Evolutionary conservation across 2,329 filamentous ascomycete genomes (phyloP), one percentile per base, ranked within the genome.

Genomic region (Trichoderma cornu-damae): DNA sequence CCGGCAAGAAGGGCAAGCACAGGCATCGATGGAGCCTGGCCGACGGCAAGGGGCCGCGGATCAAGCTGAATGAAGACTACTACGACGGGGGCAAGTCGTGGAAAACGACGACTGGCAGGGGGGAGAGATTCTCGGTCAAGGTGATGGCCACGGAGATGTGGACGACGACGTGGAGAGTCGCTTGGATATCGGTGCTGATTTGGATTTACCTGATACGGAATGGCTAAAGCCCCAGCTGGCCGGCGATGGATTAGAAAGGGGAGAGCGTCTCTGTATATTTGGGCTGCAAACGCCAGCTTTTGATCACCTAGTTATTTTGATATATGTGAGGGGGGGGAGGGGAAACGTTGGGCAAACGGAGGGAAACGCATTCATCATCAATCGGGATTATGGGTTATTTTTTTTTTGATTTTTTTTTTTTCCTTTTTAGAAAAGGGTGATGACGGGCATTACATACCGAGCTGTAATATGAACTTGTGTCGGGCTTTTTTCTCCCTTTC

Each of bases 161-260:
- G 71, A 79, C 76, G 7, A 85, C 81, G 43, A 65, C 85, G 16
- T 84, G 81, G 73, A 76, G 81, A 47, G 84, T 91, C 3, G 77
- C 77, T 5, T 83, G 81, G 77, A 80, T 88, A 69, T 83, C 82
- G 18, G 69, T 85, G 43, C 62, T 75, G 12, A 84, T 85, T 69
- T 94, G 88, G 77, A 76, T 77, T 28, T 89, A 84, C 73, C 72
- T 93, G 64, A 77, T 86, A 57, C 83, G 80, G 73, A 78, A 78
- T 66, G 85, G 86, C 61, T 89, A 48, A 59, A 43, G 28, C 3
- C 20, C 26, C 14, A 9, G 14, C 6, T 20, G 20, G 9, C 40
- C 20, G 20, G 5, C 24, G 6, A 16, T 6, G 12, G 20, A 40
- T 26, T 18, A 38, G 22, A 20, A 51, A 26, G 43, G 55, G 8